These are phyloP conservation scores for Hericium coralloides DNA, from an alignment of 768 basidiomycete genomes.

Conservation along the genomic window DNA sequence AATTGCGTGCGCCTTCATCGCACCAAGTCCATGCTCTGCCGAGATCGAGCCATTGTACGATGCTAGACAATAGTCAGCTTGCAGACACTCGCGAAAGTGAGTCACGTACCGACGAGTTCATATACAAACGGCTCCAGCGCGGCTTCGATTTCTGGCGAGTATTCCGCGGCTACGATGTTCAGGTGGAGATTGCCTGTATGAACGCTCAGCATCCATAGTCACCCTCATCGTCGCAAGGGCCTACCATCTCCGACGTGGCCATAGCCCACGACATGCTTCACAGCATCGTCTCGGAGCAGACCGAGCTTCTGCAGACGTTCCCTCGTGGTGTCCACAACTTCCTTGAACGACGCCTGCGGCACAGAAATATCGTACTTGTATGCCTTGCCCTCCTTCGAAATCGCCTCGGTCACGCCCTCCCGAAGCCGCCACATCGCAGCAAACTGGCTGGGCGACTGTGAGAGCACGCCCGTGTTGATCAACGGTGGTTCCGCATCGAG, in stretches of 20 bases:
- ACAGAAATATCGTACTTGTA: slow-evolving; percentile 98
- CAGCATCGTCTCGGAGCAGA: slow-evolving; percentile 59
- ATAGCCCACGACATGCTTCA: slow-evolving; percentile 85
- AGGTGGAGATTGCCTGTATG: slow-evolving; percentile 82
- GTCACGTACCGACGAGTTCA: slow-evolving; percentile 72
- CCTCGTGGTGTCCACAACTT: slow-evolving; percentile 73
- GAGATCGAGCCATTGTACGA: slow-evolving; percentile 85
- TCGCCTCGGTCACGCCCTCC: slow-evolving; percentile 87
- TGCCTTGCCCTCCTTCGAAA: slow-evolving; percentile 87
- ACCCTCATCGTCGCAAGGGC: slow-evolving; percentile 16
- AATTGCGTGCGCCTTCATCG: slow-evolving; percentile 88
- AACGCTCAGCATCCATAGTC: not conserved
- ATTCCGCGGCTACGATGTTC: slow-evolving; percentile 80
- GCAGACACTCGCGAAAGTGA: not conserved
- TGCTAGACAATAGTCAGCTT: slow-evolving; percentile 31
- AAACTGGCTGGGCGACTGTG: slow-evolving; percentile 87
- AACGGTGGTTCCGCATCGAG: slow-evolving; percentile 65
- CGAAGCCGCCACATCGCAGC: slow-evolving; percentile 85
- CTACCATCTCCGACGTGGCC: slow-evolving; percentile 95
- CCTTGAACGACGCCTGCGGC: slow-evolving; percentile 79
- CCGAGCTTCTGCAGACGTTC: slow-evolving; percentile 63
- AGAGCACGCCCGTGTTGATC: slow-evolving; percentile 84
- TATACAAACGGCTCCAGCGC: slow-evolving; percentile 94
- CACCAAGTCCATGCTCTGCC: slow-evolving; percentile 95
- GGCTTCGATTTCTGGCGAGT: slow-evolving; percentile 73